Conservation (phyloP, 768 basidiomycete species). For the Lactifluus piperatus region DNA sequence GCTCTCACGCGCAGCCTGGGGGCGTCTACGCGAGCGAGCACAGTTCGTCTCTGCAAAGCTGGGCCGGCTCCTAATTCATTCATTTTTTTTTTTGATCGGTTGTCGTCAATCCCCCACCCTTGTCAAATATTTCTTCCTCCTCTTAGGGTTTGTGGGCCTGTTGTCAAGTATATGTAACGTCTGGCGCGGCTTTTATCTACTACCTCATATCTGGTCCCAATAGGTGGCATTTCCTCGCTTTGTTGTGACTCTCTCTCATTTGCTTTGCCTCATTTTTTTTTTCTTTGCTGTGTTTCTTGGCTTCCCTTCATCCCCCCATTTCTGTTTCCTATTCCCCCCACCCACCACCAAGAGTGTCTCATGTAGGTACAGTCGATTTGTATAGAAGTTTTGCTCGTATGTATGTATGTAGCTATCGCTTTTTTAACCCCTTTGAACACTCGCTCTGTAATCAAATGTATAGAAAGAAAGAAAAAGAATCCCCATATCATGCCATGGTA, state of each 20-base stretch:
- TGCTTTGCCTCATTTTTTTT: not conserved
- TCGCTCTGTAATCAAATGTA: not conserved
- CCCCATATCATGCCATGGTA: too few relatives aligned
- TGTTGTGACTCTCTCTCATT: too few relatives aligned
- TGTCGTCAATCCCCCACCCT: not conserved
- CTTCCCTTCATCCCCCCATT: not conserved
- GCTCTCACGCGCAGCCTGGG: not conserved
- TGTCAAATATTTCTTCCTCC: not conserved
- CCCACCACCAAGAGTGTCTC: not conserved
- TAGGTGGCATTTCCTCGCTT: constrained; percentile 1
- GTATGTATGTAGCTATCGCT: constrained; percentile 13
- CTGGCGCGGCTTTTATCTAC: not conserved
- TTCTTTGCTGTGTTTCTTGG: not conserved
- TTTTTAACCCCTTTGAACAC: not conserved
- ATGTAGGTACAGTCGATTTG: constrained; percentile 15
- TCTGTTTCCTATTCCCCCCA: not conserved
- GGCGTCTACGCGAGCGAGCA: constrained; percentile 8
- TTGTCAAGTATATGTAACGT: not conserved
- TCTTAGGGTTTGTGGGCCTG: not conserved
- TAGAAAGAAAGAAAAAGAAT: not conserved
- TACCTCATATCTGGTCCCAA: not conserved
- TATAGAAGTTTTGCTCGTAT: constrained; percentile 8
- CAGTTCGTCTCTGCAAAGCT: constrained; percentile 12
- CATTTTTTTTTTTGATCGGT: not conserved
- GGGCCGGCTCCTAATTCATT: constrained; percentile 7